phyloP scores from a whole-genome alignment of 306 rosid species.

The Glycyrrhiza uralensis region DNA sequence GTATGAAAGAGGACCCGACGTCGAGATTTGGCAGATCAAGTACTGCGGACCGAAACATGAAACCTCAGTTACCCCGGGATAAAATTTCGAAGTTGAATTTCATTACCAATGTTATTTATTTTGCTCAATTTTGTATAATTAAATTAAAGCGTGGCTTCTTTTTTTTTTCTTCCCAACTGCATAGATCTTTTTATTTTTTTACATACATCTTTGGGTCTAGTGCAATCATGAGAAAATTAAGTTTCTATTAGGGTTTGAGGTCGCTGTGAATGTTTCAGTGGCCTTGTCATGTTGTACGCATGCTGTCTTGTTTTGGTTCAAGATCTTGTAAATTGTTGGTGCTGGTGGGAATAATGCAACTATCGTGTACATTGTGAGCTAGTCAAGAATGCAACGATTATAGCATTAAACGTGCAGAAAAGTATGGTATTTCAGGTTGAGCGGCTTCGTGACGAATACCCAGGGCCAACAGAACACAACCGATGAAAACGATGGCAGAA shows the following conservation, averaged over 20 bases:
- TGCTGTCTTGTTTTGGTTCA: neutral
- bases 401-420: too few species aligned
- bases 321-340: neutral
- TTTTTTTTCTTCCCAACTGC: neutral
- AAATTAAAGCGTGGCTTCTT: neutral
- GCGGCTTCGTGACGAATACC: neutral
- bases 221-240: neutral
- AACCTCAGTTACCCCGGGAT: conserved; percentile 14
- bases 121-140: neutral
- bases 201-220: neutral
- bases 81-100: neutral
- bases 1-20: conserved; percentile 70
- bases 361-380: neutral
- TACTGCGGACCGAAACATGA: conserved; percentile 29
- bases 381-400: neutral
- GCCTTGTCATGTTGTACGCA: neutral
- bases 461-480: neutral
- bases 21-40: conserved; percentile 81
- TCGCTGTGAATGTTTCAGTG: neutral
- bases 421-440: neutral
- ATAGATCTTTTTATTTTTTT: too few species aligned
- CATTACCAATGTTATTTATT: neutral
- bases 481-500: neutral
- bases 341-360: neutral
- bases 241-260: neutral